Base-by-base conservation (phyloP, 2,329 filamentous ascomycete species). In the Ustilaginoidea virens region DNA sequence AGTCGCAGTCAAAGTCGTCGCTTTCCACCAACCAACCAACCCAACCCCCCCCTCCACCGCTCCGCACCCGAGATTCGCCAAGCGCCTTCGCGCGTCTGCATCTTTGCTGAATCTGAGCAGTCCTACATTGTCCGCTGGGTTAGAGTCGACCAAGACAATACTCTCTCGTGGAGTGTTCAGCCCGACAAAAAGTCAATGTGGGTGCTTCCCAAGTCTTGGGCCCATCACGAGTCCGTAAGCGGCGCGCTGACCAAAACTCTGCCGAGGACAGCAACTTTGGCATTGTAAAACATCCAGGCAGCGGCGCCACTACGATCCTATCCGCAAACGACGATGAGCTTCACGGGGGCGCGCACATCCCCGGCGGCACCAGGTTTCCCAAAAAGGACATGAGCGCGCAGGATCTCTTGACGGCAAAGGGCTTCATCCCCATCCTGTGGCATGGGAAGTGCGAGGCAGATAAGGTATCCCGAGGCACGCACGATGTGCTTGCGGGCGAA, bases 101-200 rank as follows among this genome's bases (percentile, higher is more conserved):
- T n/a, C n/a, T 29, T 12, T 7, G 17, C 20, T 49, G 40, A 48
- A 33, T 11, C 9, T 15, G n/a, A 40, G 41, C 41, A 96, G 90
- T 93, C 85, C 39, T 98, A 98, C 58, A 85, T 98, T 43, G 82
- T 98, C 33, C 83, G 90, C 48, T 98, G 90, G 87, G 81, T 94
- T 42, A 79, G 83, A 49, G 87, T 94, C 42, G 76, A 85, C 32
- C 76, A 83, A 38, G 80, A 80, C 30, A 78, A 93, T 53, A 93
- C 86, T 28, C 85, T 98, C 44, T 93, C 86, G 11, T 98, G 90
- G 90, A 94, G 83, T 47, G 73, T 98, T 22, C 86, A 96, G 49
- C 90, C 90, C 24, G 85, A 96, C 54, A 96, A 92, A 61, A 96
- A 94, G 59, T 94, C 87, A 34, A 79, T 98, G 74, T 78, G 57